A percentile compares a stretch with the other conserved stretches of the same genome.
These are phyloP conservation scores for Yamadazyma buinensis DNA, from an alignment of 1,139 yeast species.

Conservation along the genomic window DNA sequence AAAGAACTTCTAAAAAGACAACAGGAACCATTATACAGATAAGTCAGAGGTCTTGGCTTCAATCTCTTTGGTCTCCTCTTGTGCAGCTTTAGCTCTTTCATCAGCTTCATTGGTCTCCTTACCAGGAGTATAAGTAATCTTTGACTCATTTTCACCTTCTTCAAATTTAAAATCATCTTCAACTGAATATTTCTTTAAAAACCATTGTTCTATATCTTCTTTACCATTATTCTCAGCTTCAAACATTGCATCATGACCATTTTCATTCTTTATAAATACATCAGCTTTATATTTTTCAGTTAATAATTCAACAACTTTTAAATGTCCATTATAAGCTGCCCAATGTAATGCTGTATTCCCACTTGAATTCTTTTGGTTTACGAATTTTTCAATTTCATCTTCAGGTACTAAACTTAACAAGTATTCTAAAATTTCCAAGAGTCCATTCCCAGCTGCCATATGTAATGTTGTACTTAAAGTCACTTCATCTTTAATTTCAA, in stretches of 20 bases:
- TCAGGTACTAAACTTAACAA: conserved; percentile 48
- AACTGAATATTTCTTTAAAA: conserved; percentile 66
- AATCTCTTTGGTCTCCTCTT: conserved; percentile 11
- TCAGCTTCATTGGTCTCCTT: conserved; percentile 47
- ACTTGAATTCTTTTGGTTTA: conserved; percentile 61
- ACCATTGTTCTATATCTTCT: conserved; percentile 66
- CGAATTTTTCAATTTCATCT: conserved; percentile 44
- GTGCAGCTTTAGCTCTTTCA: conserved; percentile 34
- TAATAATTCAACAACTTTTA: conserved; percentile 62
- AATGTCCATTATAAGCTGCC: conserved; percentile 89
- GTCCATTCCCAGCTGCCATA: conserved; percentile 96
- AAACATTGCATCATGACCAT: conserved; percentile 78
- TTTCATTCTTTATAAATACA: conserved; percentile 69
- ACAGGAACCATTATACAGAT: too few relatives aligned
- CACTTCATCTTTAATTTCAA: conserved; percentile 56
- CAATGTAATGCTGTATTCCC: conserved; percentile 96
- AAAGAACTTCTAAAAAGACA: too few relatives aligned
- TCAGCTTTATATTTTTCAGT: conserved; percentile 77
- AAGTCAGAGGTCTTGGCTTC: conserved; percentile 10
- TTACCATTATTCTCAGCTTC: conserved; percentile 80
- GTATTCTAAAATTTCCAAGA: conserved; percentile 61
- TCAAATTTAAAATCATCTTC: conserved; percentile 52
- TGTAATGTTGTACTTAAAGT: conserved; percentile 78
- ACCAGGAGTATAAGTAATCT: conserved; percentile 47
- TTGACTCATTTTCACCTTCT: conserved; percentile 43